These are phyloP conservation scores for Colletotrichum spinosum DNA, from an alignment of 2,329 filamentous ascomycete species.

Conservation along the genomic window DNA sequence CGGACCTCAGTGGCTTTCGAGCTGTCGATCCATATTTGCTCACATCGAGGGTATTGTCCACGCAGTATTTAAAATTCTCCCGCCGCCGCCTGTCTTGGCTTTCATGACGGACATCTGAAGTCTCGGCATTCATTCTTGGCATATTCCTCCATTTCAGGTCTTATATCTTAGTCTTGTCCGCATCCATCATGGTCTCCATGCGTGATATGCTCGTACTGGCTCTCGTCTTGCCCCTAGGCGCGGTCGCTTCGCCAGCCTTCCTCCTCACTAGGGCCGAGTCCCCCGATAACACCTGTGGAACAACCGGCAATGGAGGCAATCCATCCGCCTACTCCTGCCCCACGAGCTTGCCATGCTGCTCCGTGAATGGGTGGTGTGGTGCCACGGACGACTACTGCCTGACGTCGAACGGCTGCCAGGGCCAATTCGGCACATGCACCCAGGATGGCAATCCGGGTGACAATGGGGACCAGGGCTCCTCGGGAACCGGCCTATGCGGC, in stretches of 20 bases:
- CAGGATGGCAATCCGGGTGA: conserved; percentile 15
- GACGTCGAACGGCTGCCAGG: conserved; percentile 50
- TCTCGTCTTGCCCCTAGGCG: conserved; percentile 6
- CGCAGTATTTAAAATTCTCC: too few relatives aligned
- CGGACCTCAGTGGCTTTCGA: too few relatives aligned
- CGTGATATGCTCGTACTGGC: conserved; percentile 9
- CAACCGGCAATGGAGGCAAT: conserved; percentile 27
- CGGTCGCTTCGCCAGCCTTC: conserved; percentile 20
- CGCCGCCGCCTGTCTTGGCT: too few relatives aligned
- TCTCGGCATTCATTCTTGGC: neutral
- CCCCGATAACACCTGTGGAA: conserved; percentile 33
- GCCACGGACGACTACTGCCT: conserved; percentile 52
- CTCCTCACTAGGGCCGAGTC: conserved; percentile 11
- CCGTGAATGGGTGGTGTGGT: conserved; percentile 49
- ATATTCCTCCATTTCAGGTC: neutral
- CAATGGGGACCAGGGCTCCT: conserved; percentile 9
- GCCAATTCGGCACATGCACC: conserved; percentile 42
- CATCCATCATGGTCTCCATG: conserved; percentile 7
- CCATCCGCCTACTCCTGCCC: conserved; percentile 23
- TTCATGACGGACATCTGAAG: too few relatives aligned
- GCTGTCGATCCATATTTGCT: too few relatives aligned
- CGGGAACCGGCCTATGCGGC: conserved; percentile 57
- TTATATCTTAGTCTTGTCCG: too few relatives aligned
- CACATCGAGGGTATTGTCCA: too few relatives aligned
- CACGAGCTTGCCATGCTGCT: conserved; percentile 42